These are phyloP conservation scores for Mytilinidion resinicola DNA, from an alignment of 495 filamentous ascomycete species.

Conservation along the genomic window DNA sequence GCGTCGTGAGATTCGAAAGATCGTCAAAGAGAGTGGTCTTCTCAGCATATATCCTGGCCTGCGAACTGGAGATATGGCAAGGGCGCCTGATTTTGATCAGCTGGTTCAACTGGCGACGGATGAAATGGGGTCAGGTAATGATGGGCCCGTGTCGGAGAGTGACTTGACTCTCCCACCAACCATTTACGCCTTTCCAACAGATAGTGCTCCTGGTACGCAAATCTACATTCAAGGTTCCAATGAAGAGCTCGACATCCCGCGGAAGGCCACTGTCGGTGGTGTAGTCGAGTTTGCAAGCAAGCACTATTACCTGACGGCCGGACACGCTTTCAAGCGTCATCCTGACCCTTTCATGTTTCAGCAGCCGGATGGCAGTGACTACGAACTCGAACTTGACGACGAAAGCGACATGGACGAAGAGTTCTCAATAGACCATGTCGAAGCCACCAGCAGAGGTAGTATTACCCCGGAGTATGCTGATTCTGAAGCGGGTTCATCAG, in stretches of 20 bases:
- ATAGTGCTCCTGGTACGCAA: neutral
- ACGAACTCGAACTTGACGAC: neutral
- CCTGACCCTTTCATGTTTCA: neutral
- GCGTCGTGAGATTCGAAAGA: conserved; percentile 1
- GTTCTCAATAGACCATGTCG: neutral
- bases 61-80: neutral
- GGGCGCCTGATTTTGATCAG: conserved; percentile 7
- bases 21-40: neutral
- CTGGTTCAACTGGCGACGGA: conserved; percentile 2
- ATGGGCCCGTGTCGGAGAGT: neutral
- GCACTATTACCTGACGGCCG: conserved; percentile 9
- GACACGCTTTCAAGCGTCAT: conserved; percentile 2
- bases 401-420: conserved; percentile 6
- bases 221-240: neutral
- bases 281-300: neutral
- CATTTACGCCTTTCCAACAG: neutral
- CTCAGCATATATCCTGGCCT: conserved; percentile 6
- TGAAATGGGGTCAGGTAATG: neutral
- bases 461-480: neutral
- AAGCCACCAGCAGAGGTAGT: conserved; percentile 17
- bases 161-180: neutral
- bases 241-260: neutral
- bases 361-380: neutral
- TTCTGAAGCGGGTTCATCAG: neutral
- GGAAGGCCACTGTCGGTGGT: conserved; percentile 9